Percentiles rank a stretch among this genome's conserved stretches.
Evolutionary conservation across 495 filamentous ascomycete species (phyloP).

Genomic region (Aspergillus asperescens): DNA sequence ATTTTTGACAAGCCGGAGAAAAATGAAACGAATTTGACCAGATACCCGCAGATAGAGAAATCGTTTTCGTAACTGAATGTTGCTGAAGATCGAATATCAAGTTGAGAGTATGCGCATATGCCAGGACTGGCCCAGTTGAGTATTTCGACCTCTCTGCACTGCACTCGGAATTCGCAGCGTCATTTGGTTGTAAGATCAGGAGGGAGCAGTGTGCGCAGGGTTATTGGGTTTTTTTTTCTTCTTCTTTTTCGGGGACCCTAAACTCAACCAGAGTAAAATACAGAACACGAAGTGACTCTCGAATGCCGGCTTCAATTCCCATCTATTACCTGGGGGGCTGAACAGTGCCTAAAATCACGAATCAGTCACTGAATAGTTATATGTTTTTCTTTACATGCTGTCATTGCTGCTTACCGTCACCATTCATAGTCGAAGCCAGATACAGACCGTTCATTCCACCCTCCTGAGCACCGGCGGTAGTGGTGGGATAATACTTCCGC

Average conservation of each 20-base stretch:
- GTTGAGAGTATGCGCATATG: conserved; percentile 5
- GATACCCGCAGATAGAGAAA: conserved; percentile 14
- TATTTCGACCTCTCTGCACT: neutral
- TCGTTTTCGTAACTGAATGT: conserved; percentile 20
- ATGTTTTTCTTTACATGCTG: neutral
- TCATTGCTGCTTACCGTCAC: conserved; percentile 38
- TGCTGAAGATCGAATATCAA: conserved; percentile 6
- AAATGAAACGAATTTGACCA: conserved; percentile 23
- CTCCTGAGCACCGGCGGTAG: conserved; percentile 40
- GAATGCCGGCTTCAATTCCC: conserved; percentile 8
- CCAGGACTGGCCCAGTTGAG: neutral
- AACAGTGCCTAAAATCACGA: conserved; percentile 34
- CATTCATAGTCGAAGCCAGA: conserved; percentile 44
- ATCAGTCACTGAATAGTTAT: neutral
- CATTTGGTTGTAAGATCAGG: neutral
- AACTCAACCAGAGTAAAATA: conserved; percentile 1
- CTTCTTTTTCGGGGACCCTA: neutral
- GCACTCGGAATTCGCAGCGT: conserved; percentile 5
- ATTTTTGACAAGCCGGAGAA: conserved; percentile 13
- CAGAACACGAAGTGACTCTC: conserved; percentile 1
- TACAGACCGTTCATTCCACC: conserved; percentile 45
- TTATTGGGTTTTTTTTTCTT: too few relatives aligned
- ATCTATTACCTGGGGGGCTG: conserved; percentile 43
- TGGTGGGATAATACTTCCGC: conserved; percentile 43
- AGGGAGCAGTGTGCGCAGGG: too few relatives aligned